Evolutionary conservation across 1,284 basidiomycete species (phyloP).

Genomic region (Tilletia caries): DNA sequence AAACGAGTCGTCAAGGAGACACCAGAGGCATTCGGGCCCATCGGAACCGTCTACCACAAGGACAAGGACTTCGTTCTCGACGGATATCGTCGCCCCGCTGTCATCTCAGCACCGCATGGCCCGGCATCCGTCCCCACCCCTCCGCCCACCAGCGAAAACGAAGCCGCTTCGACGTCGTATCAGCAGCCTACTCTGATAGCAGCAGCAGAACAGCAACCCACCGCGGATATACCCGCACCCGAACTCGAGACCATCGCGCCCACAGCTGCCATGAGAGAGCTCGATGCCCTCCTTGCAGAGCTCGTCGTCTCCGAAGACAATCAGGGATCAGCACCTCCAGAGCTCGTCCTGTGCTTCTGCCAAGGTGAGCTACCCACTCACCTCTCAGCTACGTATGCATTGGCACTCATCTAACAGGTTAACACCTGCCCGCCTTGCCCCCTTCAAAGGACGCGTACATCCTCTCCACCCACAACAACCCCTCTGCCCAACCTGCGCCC

Average conservation of each 20-base stretch:
- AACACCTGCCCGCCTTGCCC: too few relatives aligned
- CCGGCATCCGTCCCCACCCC: too few relatives aligned
- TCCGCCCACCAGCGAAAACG: too few relatives aligned
- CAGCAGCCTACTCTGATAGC: too few relatives aligned
- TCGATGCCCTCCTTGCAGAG: background rate
- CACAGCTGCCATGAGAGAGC: background rate
- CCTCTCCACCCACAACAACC: constrained; percentile 7
- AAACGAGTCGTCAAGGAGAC: constrained; percentile 2
- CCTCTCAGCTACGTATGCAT: constrained; percentile 23
- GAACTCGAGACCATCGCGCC: background rate
- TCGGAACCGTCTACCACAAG: constrained; percentile 10
- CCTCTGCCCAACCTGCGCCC: constrained; percentile 4
- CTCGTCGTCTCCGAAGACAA: background rate
- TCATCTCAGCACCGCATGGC: background rate
- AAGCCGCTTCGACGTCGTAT: too few relatives aligned
- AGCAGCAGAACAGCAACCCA: background rate
- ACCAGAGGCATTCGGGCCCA: background rate
- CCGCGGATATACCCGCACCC: background rate
- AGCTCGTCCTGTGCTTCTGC: constrained; percentile 2
- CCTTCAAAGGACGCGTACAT: background rate
- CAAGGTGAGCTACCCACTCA: background rate
- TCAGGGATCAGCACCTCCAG: background rate
- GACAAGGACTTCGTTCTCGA: background rate
- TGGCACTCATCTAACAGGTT: constrained; percentile 11
- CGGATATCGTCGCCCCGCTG: background rate